Conservation (phyloP, 371 early-diverging fungal species). For the Rhizopus delemar region DNA sequence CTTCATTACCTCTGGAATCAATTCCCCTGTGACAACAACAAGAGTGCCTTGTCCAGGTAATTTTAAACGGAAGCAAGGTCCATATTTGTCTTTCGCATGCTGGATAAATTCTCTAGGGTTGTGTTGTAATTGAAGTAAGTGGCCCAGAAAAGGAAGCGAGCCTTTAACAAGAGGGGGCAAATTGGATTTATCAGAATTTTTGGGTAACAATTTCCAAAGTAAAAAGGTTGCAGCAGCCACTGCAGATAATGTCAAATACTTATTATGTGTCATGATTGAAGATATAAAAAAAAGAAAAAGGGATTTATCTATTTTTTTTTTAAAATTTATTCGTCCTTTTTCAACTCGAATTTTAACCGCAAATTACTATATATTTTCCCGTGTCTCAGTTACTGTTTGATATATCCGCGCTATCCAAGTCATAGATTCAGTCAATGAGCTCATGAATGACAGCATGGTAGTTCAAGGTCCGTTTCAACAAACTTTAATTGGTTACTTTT, state of each 20-base stretch:
- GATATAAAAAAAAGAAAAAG: too few relatives aligned
- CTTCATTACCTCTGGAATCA: conserved; percentile 28
- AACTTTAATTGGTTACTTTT: too few relatives aligned
- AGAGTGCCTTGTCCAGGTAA: conserved; percentile 22
- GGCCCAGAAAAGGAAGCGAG: conserved; percentile 20
- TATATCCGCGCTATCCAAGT: too few relatives aligned
- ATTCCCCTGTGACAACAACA: conserved; percentile 19
- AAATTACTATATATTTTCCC: too few relatives aligned
- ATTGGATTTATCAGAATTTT: not conserved
- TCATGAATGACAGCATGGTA: too few relatives aligned
- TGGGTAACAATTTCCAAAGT: conserved; percentile 1
- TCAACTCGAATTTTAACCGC: too few relatives aligned
- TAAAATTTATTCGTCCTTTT: too few relatives aligned
- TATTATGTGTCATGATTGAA: not conserved
- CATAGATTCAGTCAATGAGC: too few relatives aligned
- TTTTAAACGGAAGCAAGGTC: conserved; percentile 18
- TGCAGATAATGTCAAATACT: conserved; percentile 10
- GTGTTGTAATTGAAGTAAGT: conserved; percentile 15
- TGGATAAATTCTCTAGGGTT: conserved; percentile 18
- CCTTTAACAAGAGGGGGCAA: conserved; percentile 21
- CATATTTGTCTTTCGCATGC: conserved; percentile 13
- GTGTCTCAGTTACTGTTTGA: too few relatives aligned
- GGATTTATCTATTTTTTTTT: too few relatives aligned
- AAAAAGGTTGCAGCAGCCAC: conserved; percentile 1
- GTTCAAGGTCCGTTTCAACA: too few relatives aligned